These are phyloP conservation scores for Bipolaris zeicola DNA, from an alignment of 2,329 filamentous ascomycete genomes.

Conservation along the genomic window DNA sequence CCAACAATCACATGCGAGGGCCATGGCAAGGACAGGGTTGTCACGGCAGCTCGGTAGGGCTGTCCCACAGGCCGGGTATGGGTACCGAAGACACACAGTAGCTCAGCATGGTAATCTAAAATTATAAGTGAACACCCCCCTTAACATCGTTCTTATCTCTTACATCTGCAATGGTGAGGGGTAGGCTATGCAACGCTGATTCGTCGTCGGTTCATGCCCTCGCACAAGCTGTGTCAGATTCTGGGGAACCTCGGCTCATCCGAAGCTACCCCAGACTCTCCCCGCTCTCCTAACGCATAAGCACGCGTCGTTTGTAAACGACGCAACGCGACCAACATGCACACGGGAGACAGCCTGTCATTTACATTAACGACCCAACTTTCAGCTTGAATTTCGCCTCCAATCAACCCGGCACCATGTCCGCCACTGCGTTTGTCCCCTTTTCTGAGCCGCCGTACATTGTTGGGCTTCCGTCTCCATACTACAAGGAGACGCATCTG, in stretches of 20 bases:
- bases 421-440: slow-evolving; percentile 55
- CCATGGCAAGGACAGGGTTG: background rate
- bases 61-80: too few relatives aligned
- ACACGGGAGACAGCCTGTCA: background rate
- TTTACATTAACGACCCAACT: background rate
- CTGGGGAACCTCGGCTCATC: slow-evolving; percentile 8
- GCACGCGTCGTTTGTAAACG: slow-evolving; percentile 6
- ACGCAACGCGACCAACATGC: background rate
- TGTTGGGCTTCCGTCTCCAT: slow-evolving; percentile 70
- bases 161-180: background rate
- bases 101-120: too few relatives aligned
- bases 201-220: slow-evolving; percentile 5
- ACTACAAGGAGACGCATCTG: slow-evolving; percentile 70
- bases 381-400: background rate
- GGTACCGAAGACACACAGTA: too few relatives aligned
- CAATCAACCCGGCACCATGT: slow-evolving; percentile 27
- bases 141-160: background rate
- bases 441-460: slow-evolving; percentile 78
- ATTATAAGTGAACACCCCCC: too few relatives aligned
- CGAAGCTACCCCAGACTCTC: slow-evolving; percentile 13
- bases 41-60: background rate
- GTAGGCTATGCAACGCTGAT: background rate
- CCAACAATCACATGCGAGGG: background rate
- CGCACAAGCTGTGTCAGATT: slow-evolving; percentile 2
- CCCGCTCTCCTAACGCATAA: background rate